These are phyloP conservation scores for Trichoderma aggressivum DNA, from an alignment of 2,329 filamentous ascomycete genomes.

Conservation along the genomic window DNA sequence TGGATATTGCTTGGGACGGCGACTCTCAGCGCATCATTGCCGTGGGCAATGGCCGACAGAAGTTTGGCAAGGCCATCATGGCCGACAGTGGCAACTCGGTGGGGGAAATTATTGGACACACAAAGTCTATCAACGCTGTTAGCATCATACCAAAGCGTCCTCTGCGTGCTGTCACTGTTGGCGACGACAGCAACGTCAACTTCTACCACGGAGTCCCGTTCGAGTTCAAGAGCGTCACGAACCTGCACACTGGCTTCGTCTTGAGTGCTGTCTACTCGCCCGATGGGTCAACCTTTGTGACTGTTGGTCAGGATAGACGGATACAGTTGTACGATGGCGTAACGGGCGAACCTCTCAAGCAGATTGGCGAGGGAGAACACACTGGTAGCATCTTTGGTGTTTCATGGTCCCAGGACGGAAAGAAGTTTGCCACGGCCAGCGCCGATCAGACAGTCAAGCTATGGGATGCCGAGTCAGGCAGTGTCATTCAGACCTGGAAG, in stretches of 20 bases:
- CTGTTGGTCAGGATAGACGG: slow-evolving; percentile 84
- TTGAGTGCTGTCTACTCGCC: slow-evolving; percentile 86
- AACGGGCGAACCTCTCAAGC: slow-evolving; percentile 76
- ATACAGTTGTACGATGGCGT: slow-evolving; percentile 97
- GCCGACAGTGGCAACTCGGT: slow-evolving; percentile 95
- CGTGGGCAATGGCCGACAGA: slow-evolving; percentile 90
- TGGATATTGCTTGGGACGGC: slow-evolving; percentile 96
- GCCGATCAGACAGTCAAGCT: slow-evolving; percentile 93
- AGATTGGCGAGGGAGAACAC: slow-evolving; percentile 81
- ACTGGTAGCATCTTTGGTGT: slow-evolving; percentile 91
- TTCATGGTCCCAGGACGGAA: slow-evolving; percentile 85
- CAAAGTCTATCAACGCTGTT: slow-evolving; percentile 84
- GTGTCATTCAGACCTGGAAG: slow-evolving; percentile 76
- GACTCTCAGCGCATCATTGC: slow-evolving; percentile 96
- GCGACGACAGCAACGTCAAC: slow-evolving; percentile 83
- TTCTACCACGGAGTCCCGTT: slow-evolving; percentile 94
- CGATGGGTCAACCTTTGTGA: slow-evolving; percentile 77
- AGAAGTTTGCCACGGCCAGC: slow-evolving; percentile 82
- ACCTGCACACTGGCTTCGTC: slow-evolving; percentile 83
- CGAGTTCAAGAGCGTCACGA: slow-evolving; percentile 85
- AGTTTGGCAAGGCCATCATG: slow-evolving; percentile 90
- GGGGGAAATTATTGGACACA: slow-evolving; percentile 90
- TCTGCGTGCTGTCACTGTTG: slow-evolving; percentile 85
- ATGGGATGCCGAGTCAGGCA: slow-evolving; percentile 83
- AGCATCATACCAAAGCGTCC: slow-evolving; percentile 86